phyloP scores from a whole-genome alignment of 495 filamentous ascomycete genomes.

The Xylaria telfairii region DNA sequence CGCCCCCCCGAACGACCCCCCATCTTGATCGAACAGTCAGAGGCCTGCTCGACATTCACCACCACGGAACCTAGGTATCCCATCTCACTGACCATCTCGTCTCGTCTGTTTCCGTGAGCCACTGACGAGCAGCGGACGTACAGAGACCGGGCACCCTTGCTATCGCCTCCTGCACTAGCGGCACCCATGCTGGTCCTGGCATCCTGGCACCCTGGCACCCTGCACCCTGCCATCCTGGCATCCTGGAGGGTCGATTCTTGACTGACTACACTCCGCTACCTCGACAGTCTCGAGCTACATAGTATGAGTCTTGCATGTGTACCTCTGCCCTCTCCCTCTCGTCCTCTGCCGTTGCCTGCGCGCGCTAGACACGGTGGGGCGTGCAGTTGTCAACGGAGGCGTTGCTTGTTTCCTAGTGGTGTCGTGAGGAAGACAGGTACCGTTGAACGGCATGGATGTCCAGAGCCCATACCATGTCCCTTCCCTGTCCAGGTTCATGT shows the following conservation, averaged over 20 bases:
- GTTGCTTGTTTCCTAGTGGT: slow-evolving; percentile 29
- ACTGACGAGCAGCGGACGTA: background rate
- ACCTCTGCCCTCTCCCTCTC: slow-evolving; percentile 13
- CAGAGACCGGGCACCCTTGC: slow-evolving; percentile 21
- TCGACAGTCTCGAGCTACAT: slow-evolving; percentile 3
- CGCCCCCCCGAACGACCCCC: slow-evolving; percentile 14
- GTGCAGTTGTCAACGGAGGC: slow-evolving; percentile 21
- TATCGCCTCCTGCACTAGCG: slow-evolving; percentile 27
- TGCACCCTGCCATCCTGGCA: too few species aligned
- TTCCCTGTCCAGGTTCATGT: slow-evolving; percentile 21
- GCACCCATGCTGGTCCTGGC: slow-evolving; percentile 23
- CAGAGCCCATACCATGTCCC: slow-evolving; percentile 18
- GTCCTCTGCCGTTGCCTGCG: slow-evolving; percentile 24
- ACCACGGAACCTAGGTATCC: background rate
- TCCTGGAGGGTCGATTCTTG: slow-evolving; percentile 14
- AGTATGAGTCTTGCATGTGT: slow-evolving; percentile 28
- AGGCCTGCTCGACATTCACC: slow-evolving; percentile 15
- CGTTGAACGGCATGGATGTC: slow-evolving; percentile 24
- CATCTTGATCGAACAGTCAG: slow-evolving; percentile 21
- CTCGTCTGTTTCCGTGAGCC: slow-evolving; percentile 24
- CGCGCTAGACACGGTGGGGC: slow-evolving; percentile 26
- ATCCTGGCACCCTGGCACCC: too few species aligned
- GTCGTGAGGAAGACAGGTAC: slow-evolving; percentile 26
- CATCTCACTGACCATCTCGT: slow-evolving; percentile 19
- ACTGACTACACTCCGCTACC: slow-evolving; percentile 13